These are phyloP conservation scores for Globisporangium nodosum DNA, from an alignment of 352 stramenopile genomes.

Conservation along the genomic window DNA sequence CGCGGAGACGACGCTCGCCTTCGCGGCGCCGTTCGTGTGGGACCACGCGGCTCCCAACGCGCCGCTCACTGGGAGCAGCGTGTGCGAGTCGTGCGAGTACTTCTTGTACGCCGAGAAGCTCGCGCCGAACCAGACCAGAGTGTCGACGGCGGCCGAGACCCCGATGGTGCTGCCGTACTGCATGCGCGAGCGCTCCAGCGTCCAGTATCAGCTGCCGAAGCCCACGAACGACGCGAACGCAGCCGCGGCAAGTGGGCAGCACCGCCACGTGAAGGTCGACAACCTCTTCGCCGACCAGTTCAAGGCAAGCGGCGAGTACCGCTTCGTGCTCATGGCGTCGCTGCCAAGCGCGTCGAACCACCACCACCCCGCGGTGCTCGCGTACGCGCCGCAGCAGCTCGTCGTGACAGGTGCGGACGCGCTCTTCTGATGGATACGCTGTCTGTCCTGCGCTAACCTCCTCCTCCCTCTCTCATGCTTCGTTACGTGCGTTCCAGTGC, in stretches of 20 bases:
- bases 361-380: constrained; percentile 18
- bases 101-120: constrained; percentile 21
- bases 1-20: constrained; percentile 14
- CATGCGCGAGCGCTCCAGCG: constrained; percentile 5
- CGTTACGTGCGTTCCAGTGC: constrained; percentile 1
- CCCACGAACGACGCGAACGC: neutral
- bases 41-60: neutral
- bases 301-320: constrained; percentile 21
- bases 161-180: constrained; percentile 21
- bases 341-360: constrained; percentile 21
- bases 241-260: neutral
- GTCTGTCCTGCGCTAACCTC: neutral
- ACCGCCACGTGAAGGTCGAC: constrained; percentile 14
- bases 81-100: constrained; percentile 24
- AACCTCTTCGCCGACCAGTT: constrained; percentile 26
- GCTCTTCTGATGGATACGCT: neutral
- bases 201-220: constrained; percentile 20
- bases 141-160: neutral
- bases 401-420: constrained; percentile 14
- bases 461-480: neutral
- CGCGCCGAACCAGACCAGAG: constrained; percentile 2
- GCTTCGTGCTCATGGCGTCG: constrained; percentile 25
- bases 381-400: constrained; percentile 22
- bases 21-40: constrained; percentile 16
- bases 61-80: neutral